Evolutionary conservation across 148 eudicot genomes (phyloP).

Genomic region (Camellia japonica): DNA sequence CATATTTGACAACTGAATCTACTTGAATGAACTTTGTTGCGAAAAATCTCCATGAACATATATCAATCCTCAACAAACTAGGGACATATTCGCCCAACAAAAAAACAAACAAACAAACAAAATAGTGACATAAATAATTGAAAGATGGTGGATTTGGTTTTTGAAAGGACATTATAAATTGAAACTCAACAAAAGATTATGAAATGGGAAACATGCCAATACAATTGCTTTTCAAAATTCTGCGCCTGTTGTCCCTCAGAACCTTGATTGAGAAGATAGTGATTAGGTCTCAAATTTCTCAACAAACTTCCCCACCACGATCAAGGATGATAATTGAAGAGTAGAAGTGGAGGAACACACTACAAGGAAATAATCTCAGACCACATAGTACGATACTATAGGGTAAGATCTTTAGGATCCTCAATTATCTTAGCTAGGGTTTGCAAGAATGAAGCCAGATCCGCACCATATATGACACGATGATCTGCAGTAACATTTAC

Average conservation of each 20-base stretch:
- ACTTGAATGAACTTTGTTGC: neutral
- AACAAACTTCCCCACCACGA: neutral
- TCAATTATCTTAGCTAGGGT: slow-evolving; percentile 83
- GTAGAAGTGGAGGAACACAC: slow-evolving; percentile 14
- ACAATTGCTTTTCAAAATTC: slow-evolving; percentile 11
- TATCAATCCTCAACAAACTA: too few species aligned
- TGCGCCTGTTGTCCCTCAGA: slow-evolving; percentile 6
- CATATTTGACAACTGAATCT: neutral
- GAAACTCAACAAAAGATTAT: neutral
- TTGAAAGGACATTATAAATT: neutral
- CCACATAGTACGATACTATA: slow-evolving; percentile 32
- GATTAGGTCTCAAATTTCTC: neutral
- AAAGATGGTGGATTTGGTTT: too few species aligned
- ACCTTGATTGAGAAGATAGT: slow-evolving; percentile 5
- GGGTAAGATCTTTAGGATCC: slow-evolving; percentile 89
- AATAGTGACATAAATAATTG: too few species aligned
- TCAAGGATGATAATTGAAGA: neutral
- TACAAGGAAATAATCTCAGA: slow-evolving; percentile 22
- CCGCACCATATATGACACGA: slow-evolving; percentile 96
- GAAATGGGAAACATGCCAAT: neutral
- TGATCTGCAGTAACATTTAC: slow-evolving; percentile 99
- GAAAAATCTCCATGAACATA: neutral
- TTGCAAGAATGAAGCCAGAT: slow-evolving; percentile 93
- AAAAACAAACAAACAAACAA: neutral
- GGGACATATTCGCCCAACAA: too few species aligned